Conservation (phyloP, 805 yeast species). For the Cyberlindnera meyerae region DNA sequence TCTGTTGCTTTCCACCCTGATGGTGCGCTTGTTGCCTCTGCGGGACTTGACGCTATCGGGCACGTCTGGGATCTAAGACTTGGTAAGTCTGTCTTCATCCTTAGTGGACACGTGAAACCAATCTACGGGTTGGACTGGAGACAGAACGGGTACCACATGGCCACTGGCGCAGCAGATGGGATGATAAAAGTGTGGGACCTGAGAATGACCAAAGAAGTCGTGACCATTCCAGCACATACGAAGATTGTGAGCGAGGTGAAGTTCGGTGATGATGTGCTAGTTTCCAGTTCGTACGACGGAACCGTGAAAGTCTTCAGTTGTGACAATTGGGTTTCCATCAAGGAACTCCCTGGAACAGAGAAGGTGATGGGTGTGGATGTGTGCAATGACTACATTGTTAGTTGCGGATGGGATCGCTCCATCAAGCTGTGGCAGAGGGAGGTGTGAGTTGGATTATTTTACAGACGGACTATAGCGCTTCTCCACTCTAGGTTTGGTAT, state of each 20-base stretch:
- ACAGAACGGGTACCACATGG: conserved; percentile 66
- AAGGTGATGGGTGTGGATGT: conserved; percentile 71
- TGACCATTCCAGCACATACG: conserved; percentile 68
- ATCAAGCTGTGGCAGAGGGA: conserved; percentile 41
- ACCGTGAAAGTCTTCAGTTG: conserved; percentile 56
- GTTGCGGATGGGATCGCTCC: conserved; percentile 18
- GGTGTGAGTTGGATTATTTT: conserved; percentile 6
- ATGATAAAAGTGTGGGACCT: conserved; percentile 83
- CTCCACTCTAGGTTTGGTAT: conserved; percentile 17
- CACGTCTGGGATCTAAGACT: conserved; percentile 83
- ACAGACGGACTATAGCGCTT: conserved; percentile 19
- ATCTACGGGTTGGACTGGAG: conserved; percentile 73
- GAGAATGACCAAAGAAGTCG: conserved; percentile 41
- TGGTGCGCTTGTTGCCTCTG: conserved; percentile 72
- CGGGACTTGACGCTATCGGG: conserved; percentile 71
- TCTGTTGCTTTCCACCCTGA: conserved; percentile 62
- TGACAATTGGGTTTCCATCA: conserved; percentile 63
- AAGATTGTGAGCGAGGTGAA: conserved; percentile 64
- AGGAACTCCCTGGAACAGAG: conserved; percentile 52
- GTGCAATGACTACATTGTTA: conserved; percentile 35
- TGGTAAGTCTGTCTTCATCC: conserved; percentile 56
- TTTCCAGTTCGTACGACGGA: conserved; percentile 70
- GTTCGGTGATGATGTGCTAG: conserved; percentile 41
- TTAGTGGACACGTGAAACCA: conserved; percentile 68
- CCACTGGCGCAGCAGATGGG: conserved; percentile 84